Base-by-base conservation (phyloP, 164 flowering plant genomes). In the Liquidambar formosana region DNA sequence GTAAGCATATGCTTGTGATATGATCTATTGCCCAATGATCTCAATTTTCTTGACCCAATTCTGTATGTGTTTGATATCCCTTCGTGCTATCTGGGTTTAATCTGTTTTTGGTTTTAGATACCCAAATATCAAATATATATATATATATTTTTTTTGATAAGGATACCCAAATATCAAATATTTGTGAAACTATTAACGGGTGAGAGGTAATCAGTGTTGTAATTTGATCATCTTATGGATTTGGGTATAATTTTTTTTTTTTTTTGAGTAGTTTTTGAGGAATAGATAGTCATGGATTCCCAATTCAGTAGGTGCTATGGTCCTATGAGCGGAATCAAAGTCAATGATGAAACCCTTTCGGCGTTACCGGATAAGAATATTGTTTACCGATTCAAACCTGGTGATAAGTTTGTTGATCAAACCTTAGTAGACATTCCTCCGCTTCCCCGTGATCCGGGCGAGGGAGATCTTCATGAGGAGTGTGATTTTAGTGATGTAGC, bases 401-500 rank as follows among this genome's bases (percentile, higher is more conserved):
- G 44, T 25, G 19, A 57, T 18, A 9, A 0, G n/a, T 19, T 49
- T 43, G 16, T 51, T 1, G 46, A 56, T 10, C 71, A 41, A 22
- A 18, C 27, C 19, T 61, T 8, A 57, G 41, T 47, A 54, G n/a
- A n/a, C n/a, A 25, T 60, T 21, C 26, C 11, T 65, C 67, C 9
- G 28, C 49, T 33, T 23, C 67, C 9, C 59, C 61, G 33, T 25
- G 41, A 45, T 38, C 51, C 11, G 57, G 61, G 57, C 4, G 77
- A 68, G 41, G 80, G 28, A 52, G 81, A 79, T 56, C 61, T 71
- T 0, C 78, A 54, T 45, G 88, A 84, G 69, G 91, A 83, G 60
- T 75, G 26, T 67, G 91, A 87, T 73, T 81, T 83, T 62, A 79
- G 81, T 73, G 88, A 85, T 76, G 79, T 64, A 18, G 84, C 77